Evolutionary conservation across 371 early-diverging fungal species (phyloP), one percentile per base, ranked within the genome.

Genomic region (Ordospora pajunii): DNA sequence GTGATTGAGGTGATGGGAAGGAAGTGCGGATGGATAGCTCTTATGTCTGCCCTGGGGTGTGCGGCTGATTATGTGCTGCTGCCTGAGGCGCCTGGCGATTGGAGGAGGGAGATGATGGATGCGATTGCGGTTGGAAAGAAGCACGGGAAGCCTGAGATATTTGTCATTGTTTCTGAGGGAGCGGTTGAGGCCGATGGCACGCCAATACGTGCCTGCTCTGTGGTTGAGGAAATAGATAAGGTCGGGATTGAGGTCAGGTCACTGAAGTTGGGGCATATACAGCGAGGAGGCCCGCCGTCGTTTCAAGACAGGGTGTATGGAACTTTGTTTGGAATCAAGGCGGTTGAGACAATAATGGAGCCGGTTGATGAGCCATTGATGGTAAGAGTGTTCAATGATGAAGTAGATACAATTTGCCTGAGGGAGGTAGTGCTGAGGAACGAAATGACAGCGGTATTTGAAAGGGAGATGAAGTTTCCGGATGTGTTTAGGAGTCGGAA

Each of bases 1-100:
- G 94, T 98, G 0, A 89, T 98, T 46, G 97, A 98, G 84, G 96
- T 95, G 12, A 98, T 98, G 99, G 99, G 97, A 9, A 89, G 97
- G 65, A 91, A 94, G 80, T 98, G 99, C 83, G 99, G 99, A 40
- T 98, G 96, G 96, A 86, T 97, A 23, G 94, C 94, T n/a, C 86
- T 97, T 17, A 92, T 91, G 90, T 91, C 96, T 7, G 94, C 91
- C 6, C 90, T 96, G 80, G 90, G 91, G 51, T 89, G 89, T 4
- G 91, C 93, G 48, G 96, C 97, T 53, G 96, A 97, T 81, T 96
- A 91, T 87, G 89, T 95, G 48, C 93, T 96, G 76, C 88, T 97
- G 58, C 99, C 99, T 8, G 99, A 98, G 84, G 87, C 90, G 11
- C 96, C 95, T 37, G 91, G 91, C 10, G 50, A 54, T 12, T 85